These are phyloP conservation scores for Aegle marmelos DNA, from an alignment of 345 rosid species.

Conservation along the genomic window DNA sequence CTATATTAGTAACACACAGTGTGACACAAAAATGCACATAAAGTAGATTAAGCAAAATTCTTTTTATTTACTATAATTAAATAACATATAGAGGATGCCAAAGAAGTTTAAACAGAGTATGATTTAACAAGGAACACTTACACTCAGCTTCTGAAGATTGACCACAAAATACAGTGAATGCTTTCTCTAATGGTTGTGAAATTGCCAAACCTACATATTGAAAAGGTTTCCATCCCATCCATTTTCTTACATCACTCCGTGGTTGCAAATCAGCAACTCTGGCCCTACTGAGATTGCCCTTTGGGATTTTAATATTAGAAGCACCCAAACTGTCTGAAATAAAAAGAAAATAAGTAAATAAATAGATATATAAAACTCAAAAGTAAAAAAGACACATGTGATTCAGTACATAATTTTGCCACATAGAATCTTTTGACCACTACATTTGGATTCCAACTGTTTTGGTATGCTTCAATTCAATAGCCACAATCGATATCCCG, in stretches of 20 bases:
- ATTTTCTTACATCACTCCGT: conserved; percentile 14
- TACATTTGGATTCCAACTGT: not conserved
- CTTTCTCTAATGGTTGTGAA: conserved; percentile 19
- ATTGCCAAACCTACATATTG: conserved; percentile 30
- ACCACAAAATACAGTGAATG: conserved; percentile 19
- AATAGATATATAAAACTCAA: not conserved
- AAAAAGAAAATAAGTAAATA: not conserved
- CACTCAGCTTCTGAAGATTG: conserved; percentile 29
- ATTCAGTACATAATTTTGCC: not conserved
- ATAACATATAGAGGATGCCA: not conserved
- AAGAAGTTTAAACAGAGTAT: not conserved
- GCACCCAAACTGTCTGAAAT: conserved; percentile 43
- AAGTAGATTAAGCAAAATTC: conserved; percentile 3
- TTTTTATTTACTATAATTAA: not conserved
- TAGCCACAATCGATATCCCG: not conserved
- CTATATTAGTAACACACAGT: not conserved
- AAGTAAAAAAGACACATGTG: not conserved
- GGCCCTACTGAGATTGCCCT: conserved; percentile 19
- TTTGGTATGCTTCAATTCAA: not conserved
- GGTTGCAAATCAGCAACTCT: conserved; percentile 20
- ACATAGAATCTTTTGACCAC: not conserved
- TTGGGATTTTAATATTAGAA: conserved; percentile 26
- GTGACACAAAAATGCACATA: not conserved
- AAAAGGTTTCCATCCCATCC: conserved; percentile 24
- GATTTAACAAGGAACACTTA: conserved; percentile 26